Conservation (phyloP, 805 yeast species). For the Maudiozyma turicensis region DNA sequence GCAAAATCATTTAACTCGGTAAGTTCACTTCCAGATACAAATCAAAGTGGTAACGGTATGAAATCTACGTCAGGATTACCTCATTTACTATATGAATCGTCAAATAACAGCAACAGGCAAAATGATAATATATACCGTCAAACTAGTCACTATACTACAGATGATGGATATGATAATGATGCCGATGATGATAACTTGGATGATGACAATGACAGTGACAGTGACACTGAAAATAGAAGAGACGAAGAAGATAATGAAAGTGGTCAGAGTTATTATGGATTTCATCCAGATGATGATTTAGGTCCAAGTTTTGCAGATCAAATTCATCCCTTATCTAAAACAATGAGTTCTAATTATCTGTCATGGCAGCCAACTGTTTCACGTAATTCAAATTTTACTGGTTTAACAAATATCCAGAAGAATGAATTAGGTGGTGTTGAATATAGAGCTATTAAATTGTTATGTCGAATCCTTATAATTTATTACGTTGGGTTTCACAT, state of each 20-base stretch:
- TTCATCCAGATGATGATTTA: slow-evolving; percentile 18
- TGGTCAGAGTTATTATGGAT: slow-evolving; percentile 17
- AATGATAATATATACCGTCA: not conserved
- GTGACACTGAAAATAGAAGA: not conserved
- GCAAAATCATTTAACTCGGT: not conserved
- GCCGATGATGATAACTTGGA: slow-evolving; percentile 8
- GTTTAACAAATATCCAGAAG: slow-evolving; percentile 70
- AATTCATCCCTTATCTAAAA: slow-evolving; percentile 17
- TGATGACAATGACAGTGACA: not conserved
- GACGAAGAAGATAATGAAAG: slow-evolving; percentile 2
- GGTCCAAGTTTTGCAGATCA: slow-evolving; percentile 5
- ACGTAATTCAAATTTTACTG: slow-evolving; percentile 84
- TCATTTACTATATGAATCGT: not conserved
- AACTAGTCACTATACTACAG: not conserved
- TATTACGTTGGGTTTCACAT: slow-evolving; percentile 76
- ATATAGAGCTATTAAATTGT: slow-evolving; percentile 74
- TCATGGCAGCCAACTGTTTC: slow-evolving; percentile 92
- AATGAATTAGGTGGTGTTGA: slow-evolving; percentile 97
- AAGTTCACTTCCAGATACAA: not conserved
- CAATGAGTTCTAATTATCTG: slow-evolving; percentile 54
- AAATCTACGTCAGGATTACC: not conserved
- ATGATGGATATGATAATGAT: not conserved
- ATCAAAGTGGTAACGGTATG: not conserved
- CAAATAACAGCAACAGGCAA: not conserved
- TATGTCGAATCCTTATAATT: slow-evolving; percentile 50